Conservation (phyloP, 2,329 filamentous ascomycete species). For the Paradendryphiella salina region DNA sequence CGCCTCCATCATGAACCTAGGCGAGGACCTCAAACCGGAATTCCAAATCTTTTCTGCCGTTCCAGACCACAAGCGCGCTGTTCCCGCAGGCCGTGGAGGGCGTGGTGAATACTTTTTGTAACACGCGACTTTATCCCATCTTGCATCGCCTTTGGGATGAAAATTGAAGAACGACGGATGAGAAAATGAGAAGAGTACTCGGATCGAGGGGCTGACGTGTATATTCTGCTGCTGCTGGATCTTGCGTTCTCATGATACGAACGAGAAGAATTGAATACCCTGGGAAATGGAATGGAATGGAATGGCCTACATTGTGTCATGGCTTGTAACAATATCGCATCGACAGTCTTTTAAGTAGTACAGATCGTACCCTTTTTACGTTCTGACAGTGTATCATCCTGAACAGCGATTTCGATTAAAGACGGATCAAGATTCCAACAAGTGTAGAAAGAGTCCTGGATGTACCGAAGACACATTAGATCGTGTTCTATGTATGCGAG, state of each 20-base stretch:
- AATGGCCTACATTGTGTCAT: background rate
- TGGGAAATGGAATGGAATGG: constrained; percentile 8
- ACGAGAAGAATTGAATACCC: constrained; percentile 27
- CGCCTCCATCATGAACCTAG: constrained; percentile 89
- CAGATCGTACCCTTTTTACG: too few relatives aligned
- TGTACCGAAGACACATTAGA: constrained; percentile 20
- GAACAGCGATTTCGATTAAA: too few relatives aligned
- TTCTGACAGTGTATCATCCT: too few relatives aligned
- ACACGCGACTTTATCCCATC: background rate
- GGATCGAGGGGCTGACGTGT: background rate
- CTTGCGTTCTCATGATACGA: constrained; percentile 13
- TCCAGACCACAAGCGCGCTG: constrained; percentile 80
- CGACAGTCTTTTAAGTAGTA: too few relatives aligned
- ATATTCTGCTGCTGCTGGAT: constrained; percentile 6
- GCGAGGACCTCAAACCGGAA: constrained; percentile 85
- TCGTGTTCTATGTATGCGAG: too few relatives aligned
- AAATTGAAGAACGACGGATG: background rate
- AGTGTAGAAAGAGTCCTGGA: too few relatives aligned
- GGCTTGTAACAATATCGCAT: too few relatives aligned
- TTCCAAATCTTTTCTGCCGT: constrained; percentile 93
- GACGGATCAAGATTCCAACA: too few relatives aligned
- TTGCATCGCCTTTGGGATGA: background rate
- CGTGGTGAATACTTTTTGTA: constrained; percentile 58
- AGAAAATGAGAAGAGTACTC: too few relatives aligned
- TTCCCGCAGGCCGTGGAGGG: constrained; percentile 65